Evolutionary conservation across 306 rosid genomes (phyloP), one percentile per base, ranked within the genome.

Genomic region (Prinsepia uniflora): DNA sequence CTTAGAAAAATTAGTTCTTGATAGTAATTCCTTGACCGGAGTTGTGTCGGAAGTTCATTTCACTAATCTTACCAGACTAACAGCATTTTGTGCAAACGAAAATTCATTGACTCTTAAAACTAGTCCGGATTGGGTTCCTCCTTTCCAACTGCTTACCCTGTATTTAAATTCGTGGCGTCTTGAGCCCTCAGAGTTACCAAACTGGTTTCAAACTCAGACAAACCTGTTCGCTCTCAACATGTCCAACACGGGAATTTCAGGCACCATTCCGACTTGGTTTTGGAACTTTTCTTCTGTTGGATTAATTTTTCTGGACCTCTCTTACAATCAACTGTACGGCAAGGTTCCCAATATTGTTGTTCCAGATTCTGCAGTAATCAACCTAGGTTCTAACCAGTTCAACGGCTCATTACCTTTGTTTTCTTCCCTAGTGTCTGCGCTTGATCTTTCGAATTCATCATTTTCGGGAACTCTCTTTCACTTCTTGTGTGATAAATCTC

Each of bases 151-250:
- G 30, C 13, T 6, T 9, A n/a, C 3, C 18, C 36, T 78, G 63
- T 1, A 0, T 4, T 19, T 79, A 30, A 76, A 67, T n/a, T 76
- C 68, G 2, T 85, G 72, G 43, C 64, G 22, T n/a, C 17, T 84
- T 40, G 84, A 78, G 4, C 72, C 76, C 77, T 9, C 30, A 53
- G 49, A 66, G 17, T 79, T 84, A 34, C 86, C 82, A 14, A 8
- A 17, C 36, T 84, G 84, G 86, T 75, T 84, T 11, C 68, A 71
- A 71, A 49, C 1, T 7, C 79, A 79, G 67, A 67, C 30, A 15
- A 57, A 55, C 2, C 9, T 67, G 4, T 1, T 7, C 19, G 30
- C 6, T 0, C 43, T 84, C 39, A 39, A 64, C 65, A 12, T 75
- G 59, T 67, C 73, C 0, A 58, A 48, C 24, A 42, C 73, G 36